A percentile compares a stretch with the other conserved stretches of the same genome.
phyloP scores from a whole-genome alignment of 2,329 filamentous ascomycete species.

The Calonectria pauciramosa region DNA sequence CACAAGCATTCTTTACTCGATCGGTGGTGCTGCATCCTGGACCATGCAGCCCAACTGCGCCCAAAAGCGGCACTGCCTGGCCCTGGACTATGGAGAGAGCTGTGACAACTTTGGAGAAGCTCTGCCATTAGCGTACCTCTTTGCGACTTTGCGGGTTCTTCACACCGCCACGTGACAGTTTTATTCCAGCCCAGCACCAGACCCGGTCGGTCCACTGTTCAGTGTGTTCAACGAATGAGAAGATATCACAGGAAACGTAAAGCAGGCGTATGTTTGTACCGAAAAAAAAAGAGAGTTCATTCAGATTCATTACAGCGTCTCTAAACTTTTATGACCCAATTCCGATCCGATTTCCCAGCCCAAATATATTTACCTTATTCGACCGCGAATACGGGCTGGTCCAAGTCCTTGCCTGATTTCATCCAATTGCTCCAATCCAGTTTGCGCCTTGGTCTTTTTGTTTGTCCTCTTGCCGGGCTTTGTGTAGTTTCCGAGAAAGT shows the following conservation, averaged over 20 bases:
- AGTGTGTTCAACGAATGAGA: not conserved
- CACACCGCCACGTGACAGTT: conserved; percentile 40
- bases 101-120: not conserved
- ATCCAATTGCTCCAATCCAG: conserved; percentile 89
- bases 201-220: not conserved
- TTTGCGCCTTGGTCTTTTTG: conserved; percentile 85
- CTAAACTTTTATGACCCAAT: conserved; percentile 13
- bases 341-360: conserved; percentile 4
- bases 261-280: not conserved
- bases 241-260: not conserved
- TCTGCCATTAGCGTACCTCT: not conserved
- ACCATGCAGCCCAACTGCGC: not conserved
- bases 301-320: conserved; percentile 29
- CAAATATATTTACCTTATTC: conserved; percentile 34
- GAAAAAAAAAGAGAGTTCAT: conserved; percentile 27
- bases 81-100: conserved; percentile 3
- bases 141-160: not conserved
- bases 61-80: not conserved
- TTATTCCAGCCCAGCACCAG: not conserved
- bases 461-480: conserved; percentile 80
- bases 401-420: conserved; percentile 88
- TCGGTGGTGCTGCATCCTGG: not conserved
- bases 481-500: conserved; percentile 84
- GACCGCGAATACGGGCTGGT: conserved; percentile 72
- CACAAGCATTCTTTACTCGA: not conserved